Evolutionary conservation across 1,284 basidiomycete genomes (phyloP).

Genomic region (Tetrapyrgos nigripes): DNA sequence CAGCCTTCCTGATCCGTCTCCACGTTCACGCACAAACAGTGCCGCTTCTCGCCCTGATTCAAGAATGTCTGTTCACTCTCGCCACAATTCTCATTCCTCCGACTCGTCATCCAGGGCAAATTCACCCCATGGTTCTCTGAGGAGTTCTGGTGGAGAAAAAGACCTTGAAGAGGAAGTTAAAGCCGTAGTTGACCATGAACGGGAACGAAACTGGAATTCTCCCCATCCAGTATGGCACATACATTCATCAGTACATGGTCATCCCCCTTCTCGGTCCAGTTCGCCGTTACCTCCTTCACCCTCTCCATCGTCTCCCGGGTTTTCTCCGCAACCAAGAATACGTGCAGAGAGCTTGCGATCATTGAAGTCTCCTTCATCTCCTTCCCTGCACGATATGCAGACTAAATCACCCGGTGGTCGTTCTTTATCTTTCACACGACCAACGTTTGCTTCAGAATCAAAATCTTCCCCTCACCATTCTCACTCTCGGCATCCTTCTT

Average conservation of each 20-base stretch:
- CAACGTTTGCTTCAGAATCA: background rate
- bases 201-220: constrained; percentile 65
- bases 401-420: background rate
- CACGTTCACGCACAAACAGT: constrained; percentile 34
- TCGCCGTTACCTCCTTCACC: constrained; percentile 10
- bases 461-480: background rate
- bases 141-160: constrained; percentile 40
- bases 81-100: constrained; percentile 35
- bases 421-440: background rate
- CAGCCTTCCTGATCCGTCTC: constrained; percentile 26
- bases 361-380: background rate
- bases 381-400: background rate
- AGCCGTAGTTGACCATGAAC: constrained; percentile 46
- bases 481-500: background rate
- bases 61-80: constrained; percentile 33
- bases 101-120: constrained; percentile 38
- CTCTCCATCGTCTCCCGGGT: background rate
- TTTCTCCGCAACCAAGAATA: constrained; percentile 7
- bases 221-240: constrained; percentile 57
- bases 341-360: constrained; percentile 16
- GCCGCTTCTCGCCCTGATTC: constrained; percentile 41
- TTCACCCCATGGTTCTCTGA: constrained; percentile 47
- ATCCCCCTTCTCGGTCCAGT: constrained; percentile 15
- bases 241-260: constrained; percentile 19
- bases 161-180: constrained; percentile 36